Percentiles rank a stretch among this genome's conserved stretches.
These are phyloP conservation scores for Geranium rotundifolium DNA, from an alignment of 345 rosid genomes.

Conservation along the genomic window DNA sequence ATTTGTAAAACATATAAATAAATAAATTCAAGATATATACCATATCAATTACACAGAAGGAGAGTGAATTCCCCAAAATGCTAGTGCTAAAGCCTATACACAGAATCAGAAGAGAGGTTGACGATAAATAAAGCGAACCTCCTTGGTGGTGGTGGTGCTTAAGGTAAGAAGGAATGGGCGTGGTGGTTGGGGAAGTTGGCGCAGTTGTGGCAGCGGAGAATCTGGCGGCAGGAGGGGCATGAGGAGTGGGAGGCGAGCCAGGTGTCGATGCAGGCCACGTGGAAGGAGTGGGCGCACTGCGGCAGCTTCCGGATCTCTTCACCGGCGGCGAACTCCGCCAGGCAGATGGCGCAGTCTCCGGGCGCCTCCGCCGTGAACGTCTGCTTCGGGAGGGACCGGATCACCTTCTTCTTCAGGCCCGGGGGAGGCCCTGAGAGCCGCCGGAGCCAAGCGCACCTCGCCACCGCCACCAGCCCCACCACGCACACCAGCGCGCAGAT, in stretches of 20 bases:
- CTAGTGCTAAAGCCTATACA: too few species aligned
- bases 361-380: conserved; percentile 42
- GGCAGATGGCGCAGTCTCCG: conserved; percentile 70
- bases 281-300: conserved; percentile 87
- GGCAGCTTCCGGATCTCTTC: conserved; percentile 80
- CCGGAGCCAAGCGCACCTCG: conserved; percentile 11
- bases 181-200: conserved; percentile 21
- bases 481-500: conserved; percentile 81
- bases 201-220: conserved; percentile 30
- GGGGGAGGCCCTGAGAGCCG: conserved; percentile 25
- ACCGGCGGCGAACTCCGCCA: conserved; percentile 53
- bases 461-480: conserved; percentile 72
- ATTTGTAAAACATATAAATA: too few species aligned
- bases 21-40: too few species aligned
- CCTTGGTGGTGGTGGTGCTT: too few species aligned
- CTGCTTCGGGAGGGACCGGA: conserved; percentile 58
- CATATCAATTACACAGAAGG: too few species aligned
- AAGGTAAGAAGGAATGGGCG: conserved; percentile 8
- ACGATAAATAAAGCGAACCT: too few species aligned
- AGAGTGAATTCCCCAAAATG: too few species aligned
- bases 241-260: conserved; percentile 94
- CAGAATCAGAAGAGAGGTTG: too few species aligned
- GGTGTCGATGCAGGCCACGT: conserved; percentile 73
- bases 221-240: conserved; percentile 67
- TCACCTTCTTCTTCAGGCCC: conserved; percentile 73